Evolutionary conservation across 192 early-diverging fungal species (phyloP), one percentile per base, ranked within the genome.

Genomic region (Entomortierella chlamydospora): DNA sequence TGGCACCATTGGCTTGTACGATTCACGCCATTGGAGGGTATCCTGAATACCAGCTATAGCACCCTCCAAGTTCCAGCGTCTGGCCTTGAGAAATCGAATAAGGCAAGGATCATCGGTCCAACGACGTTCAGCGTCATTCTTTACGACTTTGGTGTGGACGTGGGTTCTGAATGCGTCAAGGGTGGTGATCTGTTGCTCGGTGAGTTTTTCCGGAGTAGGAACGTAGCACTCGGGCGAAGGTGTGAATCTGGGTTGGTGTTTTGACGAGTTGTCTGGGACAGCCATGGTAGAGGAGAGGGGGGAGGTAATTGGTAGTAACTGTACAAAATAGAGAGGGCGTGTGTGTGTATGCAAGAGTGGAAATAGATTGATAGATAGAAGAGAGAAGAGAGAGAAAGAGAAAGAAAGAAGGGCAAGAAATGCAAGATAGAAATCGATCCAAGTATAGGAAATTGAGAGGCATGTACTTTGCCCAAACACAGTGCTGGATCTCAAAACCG

Each of bases 1-100:
- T 57, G 95, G 89, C 0, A 85, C 67, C 49, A 90, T 83, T 23
- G 95, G 95, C 25, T 88, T 77, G 63, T 89, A 93, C 2, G 86
- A 82, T 50, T 91, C 82, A 57, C 94, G 87, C 96, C 96, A 98
- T 63, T 84, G 82, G 30, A 98, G 82, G 22, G 93, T 93, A 54
- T 88, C 89, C 72, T 90, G 86, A 26, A 98, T 73, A 52, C 92
- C 89, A 34, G 70, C 82, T 58, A 87, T 87, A 47, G 93, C 84
- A 39, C 88, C 85, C n/a, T 82, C 71, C 25, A 91, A 71, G 62
- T 91, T 83, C 87, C 93, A 94, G 72, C 94, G 93, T 55, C 86
- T 85, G 9, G 91, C 89, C 17, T 89, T 83, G 60, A 95, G 72
- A 62, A 94, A 95, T 25, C 93, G 85, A 42, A 90, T 72, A 25